Evolutionary conservation across 371 early-diverging fungal species (phyloP).

Genomic region (Cokeromyces recurvatus): DNA sequence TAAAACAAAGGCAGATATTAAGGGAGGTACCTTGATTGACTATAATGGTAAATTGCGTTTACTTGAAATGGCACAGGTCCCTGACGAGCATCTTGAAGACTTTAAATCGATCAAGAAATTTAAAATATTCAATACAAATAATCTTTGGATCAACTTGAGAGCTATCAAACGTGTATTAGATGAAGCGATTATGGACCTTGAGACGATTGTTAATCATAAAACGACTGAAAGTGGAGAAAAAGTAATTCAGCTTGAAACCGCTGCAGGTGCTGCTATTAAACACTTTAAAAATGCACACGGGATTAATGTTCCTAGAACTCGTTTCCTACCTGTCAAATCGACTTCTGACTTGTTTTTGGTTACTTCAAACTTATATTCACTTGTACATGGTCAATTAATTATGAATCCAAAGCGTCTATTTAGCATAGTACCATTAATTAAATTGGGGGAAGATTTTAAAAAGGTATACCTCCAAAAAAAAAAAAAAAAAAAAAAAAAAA

Average conservation of each 20-base stretch:
- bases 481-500: too few species aligned
- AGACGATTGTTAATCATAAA: slow-evolving; percentile 98
- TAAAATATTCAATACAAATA: slow-evolving; percentile 99
- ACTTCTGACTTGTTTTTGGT: slow-evolving; percentile 98
- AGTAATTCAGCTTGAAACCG: slow-evolving; percentile 99
- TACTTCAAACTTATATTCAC: slow-evolving; percentile 91
- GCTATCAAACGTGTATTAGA: slow-evolving; percentile 94
- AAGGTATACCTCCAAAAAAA: too few species aligned
- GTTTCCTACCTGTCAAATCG: slow-evolving; percentile 99
- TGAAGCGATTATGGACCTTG: slow-evolving; percentile 80
- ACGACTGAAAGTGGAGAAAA: slow-evolving; percentile 83
- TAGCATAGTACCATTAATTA: slow-evolving; percentile 92
- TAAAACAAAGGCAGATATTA: slow-evolving; percentile 99
- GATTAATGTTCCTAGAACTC: slow-evolving; percentile 95
- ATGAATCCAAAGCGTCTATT: slow-evolving; percentile 94
- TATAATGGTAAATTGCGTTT: slow-evolving; percentile 95
- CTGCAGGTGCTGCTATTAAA: slow-evolving; percentile 99
- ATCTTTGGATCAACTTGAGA: slow-evolving; percentile 96
- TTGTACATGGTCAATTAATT: slow-evolving; percentile 89
- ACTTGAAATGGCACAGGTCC: slow-evolving; percentile 99
- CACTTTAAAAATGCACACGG: slow-evolving; percentile 97
- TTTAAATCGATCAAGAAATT: slow-evolving; percentile 99
- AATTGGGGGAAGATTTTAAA: slow-evolving; percentile 98
- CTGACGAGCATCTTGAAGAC: slow-evolving; percentile 95
- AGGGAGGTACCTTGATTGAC: slow-evolving; percentile 99